Percentiles rank a stretch among this genome's conserved stretches.
Evolutionary conservation across 768 basidiomycete genomes (phyloP).

Genomic region (Clitopilus passeckerianus): DNA sequence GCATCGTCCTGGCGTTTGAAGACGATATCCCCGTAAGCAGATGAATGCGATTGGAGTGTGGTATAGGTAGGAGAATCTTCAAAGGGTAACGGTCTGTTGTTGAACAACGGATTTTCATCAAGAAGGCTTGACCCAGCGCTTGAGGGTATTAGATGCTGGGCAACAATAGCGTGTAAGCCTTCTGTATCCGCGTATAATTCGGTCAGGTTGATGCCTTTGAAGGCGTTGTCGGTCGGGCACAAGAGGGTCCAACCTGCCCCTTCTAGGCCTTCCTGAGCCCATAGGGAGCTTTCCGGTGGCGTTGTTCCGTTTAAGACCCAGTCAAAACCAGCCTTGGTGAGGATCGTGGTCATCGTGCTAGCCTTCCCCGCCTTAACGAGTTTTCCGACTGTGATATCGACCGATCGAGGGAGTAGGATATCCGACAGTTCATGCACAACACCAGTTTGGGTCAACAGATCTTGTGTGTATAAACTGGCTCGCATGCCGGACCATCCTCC

Average conservation of each 20-base stretch:
- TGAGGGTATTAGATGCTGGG: constrained; percentile 71
- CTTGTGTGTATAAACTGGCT: constrained; percentile 47
- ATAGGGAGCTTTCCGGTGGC: constrained; percentile 66
- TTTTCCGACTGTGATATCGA: constrained; percentile 86
- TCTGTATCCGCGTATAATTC: constrained; percentile 54
- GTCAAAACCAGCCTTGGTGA: constrained; percentile 80
- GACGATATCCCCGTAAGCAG: constrained; percentile 77
- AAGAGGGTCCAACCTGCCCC: constrained; percentile 80
- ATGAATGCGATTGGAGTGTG: constrained; percentile 65
- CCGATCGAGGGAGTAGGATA: constrained; percentile 80
- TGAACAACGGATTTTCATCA: constrained; percentile 39
- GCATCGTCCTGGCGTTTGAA: constrained; percentile 52
- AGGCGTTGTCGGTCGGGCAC: constrained; percentile 89
- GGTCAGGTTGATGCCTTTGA: constrained; percentile 83
- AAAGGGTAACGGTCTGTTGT: constrained; percentile 69
- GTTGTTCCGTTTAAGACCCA: constrained; percentile 88
- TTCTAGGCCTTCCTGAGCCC: constrained; percentile 46
- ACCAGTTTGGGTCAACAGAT: constrained; percentile 84
- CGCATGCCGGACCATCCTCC: constrained; percentile 78
- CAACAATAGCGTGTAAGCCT: constrained; percentile 53
- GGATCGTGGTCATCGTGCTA: constrained; percentile 80
- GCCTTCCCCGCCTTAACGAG: constrained; percentile 86
- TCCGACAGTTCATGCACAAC: constrained; percentile 87
- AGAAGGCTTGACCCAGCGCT: constrained; percentile 17
- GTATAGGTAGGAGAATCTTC: constrained; percentile 69